Percentiles rank a stretch among this genome's conserved stretches.
Conservation (phyloP, 2,329 filamentous ascomycete species). For the Penicillium sp. region DNA sequence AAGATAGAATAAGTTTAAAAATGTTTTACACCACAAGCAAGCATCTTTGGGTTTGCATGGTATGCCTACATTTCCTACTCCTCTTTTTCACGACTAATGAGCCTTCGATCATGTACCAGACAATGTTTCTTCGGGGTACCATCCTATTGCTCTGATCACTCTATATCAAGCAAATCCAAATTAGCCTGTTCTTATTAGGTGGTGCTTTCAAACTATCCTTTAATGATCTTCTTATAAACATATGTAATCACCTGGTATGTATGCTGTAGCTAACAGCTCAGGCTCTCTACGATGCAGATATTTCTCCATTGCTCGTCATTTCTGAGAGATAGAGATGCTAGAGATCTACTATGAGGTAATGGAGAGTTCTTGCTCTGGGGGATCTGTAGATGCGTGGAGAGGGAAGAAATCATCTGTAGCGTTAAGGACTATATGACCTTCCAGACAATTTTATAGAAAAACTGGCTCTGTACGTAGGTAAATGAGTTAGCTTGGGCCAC, state of each 20-base stretch:
- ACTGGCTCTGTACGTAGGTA: no score
- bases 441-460: no score
- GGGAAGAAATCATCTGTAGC: no score
- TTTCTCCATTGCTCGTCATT: not conserved
- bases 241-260: not conserved
- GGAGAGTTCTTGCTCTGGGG: no score
- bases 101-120: not conserved
- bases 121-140: not conserved
- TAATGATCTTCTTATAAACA: not conserved
- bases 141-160: not conserved
- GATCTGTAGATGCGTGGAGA: no score
- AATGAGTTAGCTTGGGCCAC: no score
- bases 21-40: no score
- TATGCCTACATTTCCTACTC: not conserved
- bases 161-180: not conserved
- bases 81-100: not conserved
- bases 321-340: no score
- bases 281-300: not conserved
- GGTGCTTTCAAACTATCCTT: not conserved
- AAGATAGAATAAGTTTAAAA: no score
- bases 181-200: not conserved
- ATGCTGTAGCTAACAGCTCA: not conserved
- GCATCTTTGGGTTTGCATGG: no score
- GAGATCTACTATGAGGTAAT: no score
- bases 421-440: no score